phyloP scores from a whole-genome alignment of 1,284 basidiomycete genomes.

The Ceratobasidium papillatum region DNA sequence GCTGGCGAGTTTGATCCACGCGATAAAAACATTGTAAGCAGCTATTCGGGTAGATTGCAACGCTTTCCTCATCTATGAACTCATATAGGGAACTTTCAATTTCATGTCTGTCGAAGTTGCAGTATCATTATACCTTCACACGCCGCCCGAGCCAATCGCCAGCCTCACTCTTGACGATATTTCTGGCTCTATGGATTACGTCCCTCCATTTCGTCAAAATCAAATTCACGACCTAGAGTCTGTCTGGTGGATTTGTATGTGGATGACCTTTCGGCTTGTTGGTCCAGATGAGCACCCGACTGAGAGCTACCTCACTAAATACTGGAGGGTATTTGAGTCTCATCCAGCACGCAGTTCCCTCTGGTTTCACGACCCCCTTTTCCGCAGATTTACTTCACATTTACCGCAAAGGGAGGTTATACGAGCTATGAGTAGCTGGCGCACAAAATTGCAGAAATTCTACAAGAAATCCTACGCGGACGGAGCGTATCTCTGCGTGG shows the following conservation, averaged over 20 bases:
- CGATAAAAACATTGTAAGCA: not conserved
- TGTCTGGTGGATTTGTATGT: constrained; percentile 9
- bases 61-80: not conserved
- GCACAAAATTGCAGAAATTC: not conserved
- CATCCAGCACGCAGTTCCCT: not conserved
- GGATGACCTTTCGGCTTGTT: not conserved
- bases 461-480: not conserved
- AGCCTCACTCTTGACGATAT: not conserved
- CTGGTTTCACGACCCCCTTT: not conserved
- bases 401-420: not conserved
- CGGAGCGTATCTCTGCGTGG: not conserved
- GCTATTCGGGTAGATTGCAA: not conserved
- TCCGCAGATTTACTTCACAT: not conserved
- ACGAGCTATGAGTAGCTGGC: not conserved
- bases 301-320: not conserved
- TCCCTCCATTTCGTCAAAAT: constrained; percentile 9
- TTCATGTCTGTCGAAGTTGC: too few species aligned
- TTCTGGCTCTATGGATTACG: not conserved
- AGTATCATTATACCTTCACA: not conserved
- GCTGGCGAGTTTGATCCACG: not conserved
- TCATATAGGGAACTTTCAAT: not conserved
- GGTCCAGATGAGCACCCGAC: not conserved
- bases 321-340: not conserved
- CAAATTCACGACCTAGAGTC: constrained; percentile 11
- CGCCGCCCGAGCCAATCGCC: not conserved